A percentile compares a stretch with the other conserved stretches of the same genome.
Evolutionary conservation across 495 filamentous ascomycete species (phyloP).

Genomic region (Endocarpon pusillum): DNA sequence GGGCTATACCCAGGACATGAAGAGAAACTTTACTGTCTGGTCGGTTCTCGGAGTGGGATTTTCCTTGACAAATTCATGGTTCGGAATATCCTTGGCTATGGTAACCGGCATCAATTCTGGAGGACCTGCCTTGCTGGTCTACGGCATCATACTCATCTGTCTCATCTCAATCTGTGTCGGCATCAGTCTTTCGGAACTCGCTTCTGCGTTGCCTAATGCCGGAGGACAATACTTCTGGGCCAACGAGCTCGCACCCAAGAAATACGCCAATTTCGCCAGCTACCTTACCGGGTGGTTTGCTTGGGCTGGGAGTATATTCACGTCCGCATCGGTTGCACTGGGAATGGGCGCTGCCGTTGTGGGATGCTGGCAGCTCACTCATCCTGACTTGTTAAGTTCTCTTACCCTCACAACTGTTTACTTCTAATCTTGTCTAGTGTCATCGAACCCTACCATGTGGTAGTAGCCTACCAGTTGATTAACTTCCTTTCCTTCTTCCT

Average conservation of each 20-base stretch:
- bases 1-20: conserved; percentile 41
- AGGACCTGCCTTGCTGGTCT: conserved; percentile 42
- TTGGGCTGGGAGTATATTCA: conserved; percentile 40
- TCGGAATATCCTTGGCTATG: conserved; percentile 40
- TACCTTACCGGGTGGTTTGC: conserved; percentile 42
- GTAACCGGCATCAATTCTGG: conserved; percentile 43
- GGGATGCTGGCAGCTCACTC: conserved; percentile 39
- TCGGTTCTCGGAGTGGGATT: conserved; percentile 42
- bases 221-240: conserved; percentile 52
- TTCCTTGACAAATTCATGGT: conserved; percentile 49
- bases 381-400: conserved; percentile 36
- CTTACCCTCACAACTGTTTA: conserved; percentile 2
- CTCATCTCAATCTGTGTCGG: conserved; percentile 37
- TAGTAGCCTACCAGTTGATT: conserved; percentile 32
- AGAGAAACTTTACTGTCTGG: conserved; percentile 39
- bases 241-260: conserved; percentile 36
- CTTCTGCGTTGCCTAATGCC: conserved; percentile 40
- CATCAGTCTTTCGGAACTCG: conserved; percentile 37
- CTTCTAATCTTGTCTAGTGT: conserved; percentile 15
- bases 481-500: conserved; percentile 41
- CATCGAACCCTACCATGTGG: conserved; percentile 37
- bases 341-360: conserved; percentile 33
- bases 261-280: conserved; percentile 31
- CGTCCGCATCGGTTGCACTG: conserved; percentile 38
- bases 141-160: conserved; percentile 39